Conservation (phyloP, 306 rosid genomes). For the Hippophae tibetana region DNA sequence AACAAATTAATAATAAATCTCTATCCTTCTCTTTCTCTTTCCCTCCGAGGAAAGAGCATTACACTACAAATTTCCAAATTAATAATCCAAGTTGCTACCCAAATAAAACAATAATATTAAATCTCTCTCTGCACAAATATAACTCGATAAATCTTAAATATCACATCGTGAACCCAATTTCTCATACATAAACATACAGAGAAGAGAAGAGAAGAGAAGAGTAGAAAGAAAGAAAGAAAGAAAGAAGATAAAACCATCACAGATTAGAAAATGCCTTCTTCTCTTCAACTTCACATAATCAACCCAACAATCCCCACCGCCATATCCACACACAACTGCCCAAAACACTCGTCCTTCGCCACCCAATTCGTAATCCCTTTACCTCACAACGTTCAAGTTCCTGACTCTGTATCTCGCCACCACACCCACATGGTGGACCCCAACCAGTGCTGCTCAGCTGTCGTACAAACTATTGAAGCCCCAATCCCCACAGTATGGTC, state of each 20-base stretch:
- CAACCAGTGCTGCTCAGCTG: slow-evolving; percentile 67
- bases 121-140: too few relatives aligned
- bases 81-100: too few relatives aligned
- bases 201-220: neutral
- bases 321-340: slow-evolving; percentile 22
- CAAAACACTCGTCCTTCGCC: slow-evolving; percentile 10
- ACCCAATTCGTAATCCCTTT: slow-evolving; percentile 6
- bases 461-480: slow-evolving; percentile 61
- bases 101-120: too few relatives aligned
- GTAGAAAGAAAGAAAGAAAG: neutral
- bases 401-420: slow-evolving; percentile 34
- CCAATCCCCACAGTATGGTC: slow-evolving; percentile 73
- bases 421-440: slow-evolving; percentile 48
- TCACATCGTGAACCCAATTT: too few relatives aligned
- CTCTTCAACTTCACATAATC: slow-evolving; percentile 58
- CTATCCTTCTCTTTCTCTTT: slow-evolving; percentile 11
- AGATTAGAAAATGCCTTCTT: slow-evolving; percentile 43
- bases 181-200: too few relatives aligned
- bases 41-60: too few relatives aligned
- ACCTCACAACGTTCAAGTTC: slow-evolving; percentile 15
- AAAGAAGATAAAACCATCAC: too few relatives aligned
- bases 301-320: slow-evolving; percentile 27
- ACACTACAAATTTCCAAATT: too few relatives aligned
- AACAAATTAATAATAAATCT: slow-evolving; percentile 14
- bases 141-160: too few relatives aligned